Base-by-base conservation (phyloP, 805 yeast genomes). In the Brettanomyces sp. region DNA sequence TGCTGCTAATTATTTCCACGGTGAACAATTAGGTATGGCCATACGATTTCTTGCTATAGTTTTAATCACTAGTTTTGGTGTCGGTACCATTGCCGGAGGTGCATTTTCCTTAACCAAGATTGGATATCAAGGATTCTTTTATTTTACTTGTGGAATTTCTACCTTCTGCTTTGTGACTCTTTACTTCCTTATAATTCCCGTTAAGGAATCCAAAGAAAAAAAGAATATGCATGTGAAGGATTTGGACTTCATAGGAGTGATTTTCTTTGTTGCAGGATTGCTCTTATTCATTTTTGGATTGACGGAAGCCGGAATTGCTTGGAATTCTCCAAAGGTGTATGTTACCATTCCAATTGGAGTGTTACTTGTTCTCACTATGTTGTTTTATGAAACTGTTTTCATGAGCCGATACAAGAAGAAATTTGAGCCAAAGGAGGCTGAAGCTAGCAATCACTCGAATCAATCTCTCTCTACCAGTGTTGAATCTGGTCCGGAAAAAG, bases 71-170 rank as follows among this genome's bases (percentile, higher is more conserved):
- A 39, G 64, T 33, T 56, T 67, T 13, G 74, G 73, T 6, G 32
- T 70, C 9, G 77, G 76, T 4, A 50, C 59, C 4, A 45, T 71
- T 6, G 35, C 72, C 1, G 76, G 77, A 30, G 77, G 77, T 44
- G 76, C 73, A 0, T 73, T 72, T 42, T 54, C 67, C 1, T 45
- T 49, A 24, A 56, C 70, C 1, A 36, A 45, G 5, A 55, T 68
- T 43, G 76, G 74, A 1, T 70, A 70, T 50, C 63, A 64, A 44
- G 68, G 68, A 1, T 52, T 65, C 13, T 67, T 65, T 48, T 72
- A 60, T 45, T 59, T 69, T 33, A 57, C 64, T 2, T 69, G 68
- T 57, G 73, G 66, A 6, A 11, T 50, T 18, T 35, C 51, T 1
- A 45, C 53, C 2, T 34, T 58, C 4, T 46, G 61, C 5, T 33